These are phyloP conservation scores for Phaeosphaeria sp. DNA, from an alignment of 2,329 filamentous ascomycete species.

Conservation along the genomic window DNA sequence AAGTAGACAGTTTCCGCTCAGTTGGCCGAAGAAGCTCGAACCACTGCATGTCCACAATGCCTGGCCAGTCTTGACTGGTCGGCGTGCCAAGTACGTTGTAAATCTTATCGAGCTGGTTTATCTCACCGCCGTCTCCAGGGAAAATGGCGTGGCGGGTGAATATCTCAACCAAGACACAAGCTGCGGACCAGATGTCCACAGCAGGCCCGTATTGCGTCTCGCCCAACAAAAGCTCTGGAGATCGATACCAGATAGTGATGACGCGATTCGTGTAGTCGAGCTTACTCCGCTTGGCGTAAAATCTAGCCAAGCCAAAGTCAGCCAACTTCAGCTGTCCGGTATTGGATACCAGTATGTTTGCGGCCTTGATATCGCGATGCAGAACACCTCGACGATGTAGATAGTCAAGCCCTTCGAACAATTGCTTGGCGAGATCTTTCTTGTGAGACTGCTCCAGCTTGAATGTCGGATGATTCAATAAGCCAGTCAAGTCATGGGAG, in stretches of 20 bases:
- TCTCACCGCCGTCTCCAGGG: constrained; percentile 92
- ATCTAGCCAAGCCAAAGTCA: constrained; percentile 94
- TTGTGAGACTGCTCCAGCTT: constrained; percentile 83
- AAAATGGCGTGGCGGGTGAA: constrained; percentile 95
- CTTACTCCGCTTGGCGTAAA: constrained; percentile 90
- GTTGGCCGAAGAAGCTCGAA: constrained; percentile 87
- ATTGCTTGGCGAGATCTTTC: constrained; percentile 89
- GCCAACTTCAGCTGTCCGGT: constrained; percentile 89
- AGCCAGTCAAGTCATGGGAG: constrained; percentile 91
- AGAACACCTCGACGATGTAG: constrained; percentile 91
- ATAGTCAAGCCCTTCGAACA: constrained; percentile 94
- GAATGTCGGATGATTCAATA: constrained; percentile 94
- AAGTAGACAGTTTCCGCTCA: constrained; percentile 74
- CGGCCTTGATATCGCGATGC: constrained; percentile 97
- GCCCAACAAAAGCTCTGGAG: constrained; percentile 89
- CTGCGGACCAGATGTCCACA: constrained; percentile 97
- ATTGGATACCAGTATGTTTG: constrained; percentile 93
- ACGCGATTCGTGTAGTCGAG: constrained; percentile 98
- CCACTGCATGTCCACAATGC: constrained; percentile 93
- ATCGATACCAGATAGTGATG: constrained; percentile 99
- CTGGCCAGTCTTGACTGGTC: constrained; percentile 83
- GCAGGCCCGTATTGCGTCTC: constrained; percentile 96
- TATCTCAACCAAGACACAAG: constrained; percentile 95
- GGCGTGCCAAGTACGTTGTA: constrained; percentile 91
- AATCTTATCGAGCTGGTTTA: constrained; percentile 96